Base-by-base conservation (phyloP, 345 rosid species). In the Capsella bursapastoris region DNA sequence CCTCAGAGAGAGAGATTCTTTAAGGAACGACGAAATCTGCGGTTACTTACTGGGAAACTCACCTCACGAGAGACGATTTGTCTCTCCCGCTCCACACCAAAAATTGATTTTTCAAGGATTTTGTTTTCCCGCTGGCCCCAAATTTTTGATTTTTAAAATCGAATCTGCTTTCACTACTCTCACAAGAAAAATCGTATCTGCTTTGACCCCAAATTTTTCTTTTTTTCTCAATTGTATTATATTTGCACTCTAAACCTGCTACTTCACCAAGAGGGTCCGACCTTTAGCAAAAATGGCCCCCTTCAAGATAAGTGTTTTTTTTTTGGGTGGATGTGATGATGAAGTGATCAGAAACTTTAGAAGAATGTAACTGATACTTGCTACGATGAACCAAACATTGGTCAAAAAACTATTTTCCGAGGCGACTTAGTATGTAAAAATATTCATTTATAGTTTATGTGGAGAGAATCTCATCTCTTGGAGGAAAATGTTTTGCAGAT, bases 391-490 rank as follows among this genome's bases (percentile, higher is more conserved):
- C 47, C 32, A 11, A 29, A 50, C 37, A 57, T 41, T 35, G 40
- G 64, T 61, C 2, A 22, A 32, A 11, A 58, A 16, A 49, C 16
- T 16, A 11, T 15, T 16, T 9, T 41, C 8, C 7, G 57, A 64
- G 52, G 12, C 40, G 0, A 14, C 32, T 0, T n/a, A 72, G 66
- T 66, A 90, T 94, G 86, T 86, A 82, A 76, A 76, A 79, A 75
- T 18, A 18, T 18, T 18, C 22, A 18, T 29, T 55, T 89, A n/a
- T 76, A 4, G 80, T 88, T 88, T 66, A 80, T 85, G 59, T 86
- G 75, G 57, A 90, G 89, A 77, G 92, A 89, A 47, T 89, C 89
- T 27, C 92, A 89, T 64, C 97, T 77, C 82, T 83, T 84, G 45
- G 85, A 83, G 65, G 82, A 82, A 61, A 89, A 90, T 14, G 81